Evolutionary conservation across 768 basidiomycete species (phyloP), one percentile per base, ranked within the genome.

Genomic region (Psilocybe cyanescens): DNA sequence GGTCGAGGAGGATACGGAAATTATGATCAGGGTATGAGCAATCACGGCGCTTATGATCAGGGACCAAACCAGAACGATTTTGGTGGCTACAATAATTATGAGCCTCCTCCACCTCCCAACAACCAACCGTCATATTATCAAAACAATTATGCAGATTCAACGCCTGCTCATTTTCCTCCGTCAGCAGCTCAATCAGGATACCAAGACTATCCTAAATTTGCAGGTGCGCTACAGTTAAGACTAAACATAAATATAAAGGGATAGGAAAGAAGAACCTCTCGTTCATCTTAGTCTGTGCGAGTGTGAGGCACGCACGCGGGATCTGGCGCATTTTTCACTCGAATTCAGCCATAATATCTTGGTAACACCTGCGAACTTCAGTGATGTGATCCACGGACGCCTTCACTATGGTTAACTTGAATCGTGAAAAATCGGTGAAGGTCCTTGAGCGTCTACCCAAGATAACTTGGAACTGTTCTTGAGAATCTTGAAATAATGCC

Each of bases 221-320:
- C 93, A 94, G 92, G 92, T 94, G 85, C 91, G 92, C 91, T 88
- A 81, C 84, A 83, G 75, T 86, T 87, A 77, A 87, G 84, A 85
- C 81, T 86, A 74, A 83, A 80, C 72, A 63, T 63, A 68, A 68
- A 73, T 73, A 73, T 33, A 70, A 72, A 80, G 75, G 67, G 71
- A 76, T 69, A 78, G 78, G 78, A 75, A 76, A 75, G 72, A 62
- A 64, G 58, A 39, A 57, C 53, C 53, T 11, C 17, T 41, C 55
- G 52, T 69, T 69, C 67, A 66, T 70, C 64, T 68, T 69, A 67
- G 69, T 58, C 67, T 64, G 48, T 63, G 75, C 80, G 73, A 79
- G 73, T 77, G 30, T 79, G 74, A 81, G 79, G 83, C 83, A 83
- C 78, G 83, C 83, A 83, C 78, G 76, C 61, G 80, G 76, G 76